Evolutionary conservation across 345 rosid genomes (phyloP).

Genomic region (Acer yangbiense): DNA sequence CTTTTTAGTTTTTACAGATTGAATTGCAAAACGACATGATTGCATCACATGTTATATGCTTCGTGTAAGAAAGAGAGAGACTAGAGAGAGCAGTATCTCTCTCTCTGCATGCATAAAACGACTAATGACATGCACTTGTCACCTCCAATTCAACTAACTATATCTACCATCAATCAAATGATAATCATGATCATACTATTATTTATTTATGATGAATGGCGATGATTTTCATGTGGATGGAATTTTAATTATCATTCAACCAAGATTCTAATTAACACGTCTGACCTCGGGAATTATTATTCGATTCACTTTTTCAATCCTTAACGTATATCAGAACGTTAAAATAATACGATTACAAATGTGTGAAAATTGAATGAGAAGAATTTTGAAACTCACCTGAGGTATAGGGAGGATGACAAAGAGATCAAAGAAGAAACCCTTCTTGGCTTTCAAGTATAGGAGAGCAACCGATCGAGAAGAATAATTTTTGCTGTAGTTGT

Average conservation of each 20-base stretch:
- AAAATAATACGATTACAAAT: no score
- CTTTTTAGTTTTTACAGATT: not conserved
- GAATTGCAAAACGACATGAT: slow-evolving; percentile 24
- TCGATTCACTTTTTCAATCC: no score
- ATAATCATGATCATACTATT: no score
- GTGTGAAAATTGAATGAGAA: no score
- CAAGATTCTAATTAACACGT: no score
- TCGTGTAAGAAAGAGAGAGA: not conserved
- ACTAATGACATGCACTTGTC: slow-evolving; percentile 24
- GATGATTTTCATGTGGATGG: no score
- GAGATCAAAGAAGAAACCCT: slow-evolving; percentile 80
- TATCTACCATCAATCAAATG: no score
- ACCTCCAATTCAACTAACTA: not conserved
- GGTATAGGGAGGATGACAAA: slow-evolving; percentile 86
- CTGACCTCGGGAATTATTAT: no score
- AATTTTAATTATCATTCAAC: no score
- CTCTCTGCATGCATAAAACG: slow-evolving; percentile 29
- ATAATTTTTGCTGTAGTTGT: not conserved
- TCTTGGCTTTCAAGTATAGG: slow-evolving; percentile 56
- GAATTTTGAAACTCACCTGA: slow-evolving; percentile 49
- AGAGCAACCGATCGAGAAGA: slow-evolving; percentile 30
- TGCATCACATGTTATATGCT: slow-evolving; percentile 35
- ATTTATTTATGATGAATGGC: no score
- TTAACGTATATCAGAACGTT: no score
- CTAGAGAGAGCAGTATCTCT: no score